These are phyloP conservation scores for Cyberlindnera maclurae DNA, from an alignment of 805 yeast species.

Conservation along the genomic window DNA sequence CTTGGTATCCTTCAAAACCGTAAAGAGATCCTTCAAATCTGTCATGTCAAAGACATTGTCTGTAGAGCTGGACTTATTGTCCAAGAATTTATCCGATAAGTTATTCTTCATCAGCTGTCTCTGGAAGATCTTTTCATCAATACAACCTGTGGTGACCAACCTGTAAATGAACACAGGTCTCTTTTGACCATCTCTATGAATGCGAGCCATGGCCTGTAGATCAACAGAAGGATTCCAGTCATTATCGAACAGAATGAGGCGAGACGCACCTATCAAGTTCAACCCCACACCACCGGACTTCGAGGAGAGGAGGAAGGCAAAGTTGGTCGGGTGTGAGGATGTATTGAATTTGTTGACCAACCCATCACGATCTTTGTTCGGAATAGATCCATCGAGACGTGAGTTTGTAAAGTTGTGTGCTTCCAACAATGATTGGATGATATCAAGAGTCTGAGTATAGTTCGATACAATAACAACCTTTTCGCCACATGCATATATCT, in stretches of 20 bases:
- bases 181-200: slow-evolving; percentile 90
- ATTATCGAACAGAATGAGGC: slow-evolving; percentile 79
- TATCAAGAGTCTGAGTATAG: slow-evolving; percentile 78
- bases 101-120: slow-evolving; percentile 82
- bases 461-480: slow-evolving; percentile 84
- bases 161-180: slow-evolving; percentile 76
- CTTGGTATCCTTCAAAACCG: slow-evolving; percentile 39
- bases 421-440: slow-evolving; percentile 52
- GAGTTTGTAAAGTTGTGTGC: slow-evolving; percentile 43
- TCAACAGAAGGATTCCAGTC: slow-evolving; percentile 98
- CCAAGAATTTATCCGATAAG: slow-evolving; percentile 66
- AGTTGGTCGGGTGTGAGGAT: slow-evolving; percentile 23
- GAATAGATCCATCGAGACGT: slow-evolving; percentile 82
- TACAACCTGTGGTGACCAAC: slow-evolving; percentile 77
- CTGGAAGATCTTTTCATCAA: slow-evolving; percentile 91
- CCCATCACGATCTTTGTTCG: slow-evolving; percentile 53
- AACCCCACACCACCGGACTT: slow-evolving; percentile 94
- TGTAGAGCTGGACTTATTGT: slow-evolving; percentile 33
- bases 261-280: slow-evolving; percentile 83
- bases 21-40: slow-evolving; percentile 72
- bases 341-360: slow-evolving; percentile 54
- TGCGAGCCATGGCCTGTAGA: slow-evolving; percentile 90
- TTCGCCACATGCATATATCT: slow-evolving; percentile 40
- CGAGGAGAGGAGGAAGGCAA: slow-evolving; percentile 75
- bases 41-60: slow-evolving; percentile 61